Base-by-base conservation (phyloP, 371 early-diverging fungal genomes). In the Mortierella sp. region DNA sequence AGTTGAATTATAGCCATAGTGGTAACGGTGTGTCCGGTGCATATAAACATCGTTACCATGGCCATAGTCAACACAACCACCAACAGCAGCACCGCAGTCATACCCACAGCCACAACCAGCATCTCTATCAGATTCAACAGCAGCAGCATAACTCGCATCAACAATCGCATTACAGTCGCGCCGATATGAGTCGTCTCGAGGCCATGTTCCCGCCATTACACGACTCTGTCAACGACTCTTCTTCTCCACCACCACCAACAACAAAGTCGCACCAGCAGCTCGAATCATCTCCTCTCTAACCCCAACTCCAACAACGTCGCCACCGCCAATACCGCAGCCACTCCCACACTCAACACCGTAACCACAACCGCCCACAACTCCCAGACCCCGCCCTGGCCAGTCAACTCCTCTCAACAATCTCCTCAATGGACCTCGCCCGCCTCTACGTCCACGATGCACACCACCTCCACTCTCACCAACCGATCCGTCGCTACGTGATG, bases 381-480 rank as follows among this genome's bases (percentile, higher is more conserved):
- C 70, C 78, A 2, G 81, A 80, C 43, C 71, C 84, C 0, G 55
- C 54, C 28, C 51, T 76, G 1, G 53, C 76, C 0, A 37, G 67
- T 13, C 84, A 84, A 46, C 54, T 84, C 13, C 72, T 84, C 21
- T 80, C 81, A 19, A 80, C 84, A 19, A 80, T 84, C 44, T 55
- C 69, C 19, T 57, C 78, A 3, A 16, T 72, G 43, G 81, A 84
- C 34, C 75, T 84, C 1, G 67, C 75, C 13, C 71, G 84, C 21
- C 59, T 84, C 9, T 84, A 84, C 48, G 84, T 80, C 55, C 84
- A 84, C 44, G 84, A 81, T 2, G 84, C 84, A 0, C 81, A 84
- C 69, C 84, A 84, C 53, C 72, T 84, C 19, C 84, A 84, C 34
- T 84, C 84, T 4, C 84, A 84, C 40, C 84, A 84, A 77, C 84